A percentile compares a stretch with the other conserved stretches of the same genome.
Conservation (phyloP, 192 early-diverging fungal species). For the Coemansia sp. region DNA sequence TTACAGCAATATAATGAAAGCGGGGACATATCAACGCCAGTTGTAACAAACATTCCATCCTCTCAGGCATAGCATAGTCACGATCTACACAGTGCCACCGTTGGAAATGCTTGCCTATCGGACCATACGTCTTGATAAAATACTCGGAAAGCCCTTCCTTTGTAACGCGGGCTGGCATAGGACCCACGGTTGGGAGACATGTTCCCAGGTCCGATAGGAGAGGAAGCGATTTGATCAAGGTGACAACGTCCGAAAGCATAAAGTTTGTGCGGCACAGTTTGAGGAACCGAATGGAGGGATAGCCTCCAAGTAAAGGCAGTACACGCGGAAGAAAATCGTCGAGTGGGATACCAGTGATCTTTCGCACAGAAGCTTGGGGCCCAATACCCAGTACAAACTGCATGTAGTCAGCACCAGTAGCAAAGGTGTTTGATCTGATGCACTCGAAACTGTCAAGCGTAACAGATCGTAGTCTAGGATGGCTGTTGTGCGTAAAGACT, state of each 20-base stretch:
- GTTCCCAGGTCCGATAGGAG: not conserved
- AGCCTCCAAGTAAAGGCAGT: not conserved
- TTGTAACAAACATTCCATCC: not conserved
- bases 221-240: conserved; percentile 1
- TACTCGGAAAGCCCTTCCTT: not conserved
- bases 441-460: no score
- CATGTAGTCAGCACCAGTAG: not conserved
- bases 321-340: not conserved
- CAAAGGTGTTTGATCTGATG: not conserved
- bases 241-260: not conserved
- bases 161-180: not conserved
- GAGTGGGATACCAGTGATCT: not conserved
- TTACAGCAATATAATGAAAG: not conserved
- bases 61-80: no score
- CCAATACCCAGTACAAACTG: not conserved
- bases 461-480: no score
- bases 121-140: not conserved
- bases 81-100: not conserved
- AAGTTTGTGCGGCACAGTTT: not conserved
- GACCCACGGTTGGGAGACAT: not conserved
- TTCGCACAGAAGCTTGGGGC: not conserved
- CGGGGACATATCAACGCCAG: not conserved
- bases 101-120: not conserved
- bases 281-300: not conserved
- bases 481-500: not conserved